phyloP scores from a whole-genome alignment of 148 eudicot genomes.

The Oxyria digyna region DNA sequence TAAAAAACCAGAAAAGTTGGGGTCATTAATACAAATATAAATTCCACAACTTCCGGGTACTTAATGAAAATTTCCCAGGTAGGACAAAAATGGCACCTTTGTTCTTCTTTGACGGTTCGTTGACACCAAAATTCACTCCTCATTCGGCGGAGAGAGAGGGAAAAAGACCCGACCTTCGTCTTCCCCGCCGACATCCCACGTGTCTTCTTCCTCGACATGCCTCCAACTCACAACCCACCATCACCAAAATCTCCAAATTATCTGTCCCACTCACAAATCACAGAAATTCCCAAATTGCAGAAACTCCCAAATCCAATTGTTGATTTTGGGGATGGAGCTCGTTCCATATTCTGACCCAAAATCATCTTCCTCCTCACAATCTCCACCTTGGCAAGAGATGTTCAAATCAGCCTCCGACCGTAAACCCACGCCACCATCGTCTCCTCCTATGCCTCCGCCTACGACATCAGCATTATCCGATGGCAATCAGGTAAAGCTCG shows the following conservation, averaged over 20 bases:
- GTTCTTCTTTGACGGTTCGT: not conserved
- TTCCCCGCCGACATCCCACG: not conserved
- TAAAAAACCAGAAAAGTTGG: not conserved
- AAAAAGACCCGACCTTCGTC: not conserved
- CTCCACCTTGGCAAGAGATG: slow-evolving; percentile 66
- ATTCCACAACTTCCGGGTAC: not conserved
- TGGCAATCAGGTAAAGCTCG: slow-evolving; percentile 65
- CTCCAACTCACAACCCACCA: not conserved
- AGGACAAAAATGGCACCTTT: not conserved
- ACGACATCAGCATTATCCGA: slow-evolving; percentile 16
- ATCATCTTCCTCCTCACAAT: slow-evolving; percentile 14
- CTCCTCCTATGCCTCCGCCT: slow-evolving; percentile 15
- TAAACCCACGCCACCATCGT: slow-evolving; percentile 24
- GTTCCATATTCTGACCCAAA: slow-evolving; percentile 53
- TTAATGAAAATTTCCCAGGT: not conserved
- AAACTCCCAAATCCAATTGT: not conserved
- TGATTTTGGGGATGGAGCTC: slow-evolving; percentile 34
- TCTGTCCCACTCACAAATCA: not conserved
- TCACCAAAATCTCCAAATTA: not conserved
- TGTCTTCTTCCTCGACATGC: not conserved
- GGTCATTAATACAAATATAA: not conserved
- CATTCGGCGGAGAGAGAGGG: not conserved
- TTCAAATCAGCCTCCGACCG: slow-evolving; percentile 62
- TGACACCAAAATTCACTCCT: not conserved
- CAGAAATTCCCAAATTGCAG: not conserved